A percentile compares a stretch with the other conserved stretches of the same genome.
phyloP scores from a whole-genome alignment of 768 basidiomycete species.

The Kwoniella heveanensis region DNA sequence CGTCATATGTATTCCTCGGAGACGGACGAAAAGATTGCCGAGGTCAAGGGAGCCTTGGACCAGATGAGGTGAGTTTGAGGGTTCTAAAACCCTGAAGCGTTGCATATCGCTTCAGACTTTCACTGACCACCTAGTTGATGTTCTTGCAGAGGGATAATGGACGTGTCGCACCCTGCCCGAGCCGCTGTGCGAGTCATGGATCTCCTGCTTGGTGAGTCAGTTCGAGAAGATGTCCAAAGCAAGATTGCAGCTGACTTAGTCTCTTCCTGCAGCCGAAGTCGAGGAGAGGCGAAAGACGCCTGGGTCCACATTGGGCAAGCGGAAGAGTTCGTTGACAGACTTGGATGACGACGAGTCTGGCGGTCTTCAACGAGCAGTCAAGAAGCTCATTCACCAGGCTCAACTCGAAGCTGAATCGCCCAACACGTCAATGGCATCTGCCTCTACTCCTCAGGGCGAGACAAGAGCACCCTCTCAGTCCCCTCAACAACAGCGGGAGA shows the following conservation, averaged over 20 bases:
- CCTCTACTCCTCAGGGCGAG: constrained; percentile 5
- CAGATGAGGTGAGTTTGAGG: constrained; percentile 46
- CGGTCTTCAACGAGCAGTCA: constrained; percentile 54
- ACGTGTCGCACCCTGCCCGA: constrained; percentile 53
- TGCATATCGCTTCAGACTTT: too few species aligned
- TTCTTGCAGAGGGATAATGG: constrained; percentile 45
- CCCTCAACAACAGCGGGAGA: constrained; percentile 13
- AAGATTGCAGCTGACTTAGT: constrained; percentile 14
- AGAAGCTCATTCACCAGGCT: constrained; percentile 53
- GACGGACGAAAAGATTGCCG: constrained; percentile 45
- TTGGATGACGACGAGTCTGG: constrained; percentile 33
- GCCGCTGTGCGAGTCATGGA: constrained; percentile 55
- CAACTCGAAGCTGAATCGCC: constrained; percentile 46
- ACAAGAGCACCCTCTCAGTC: constrained; percentile 17
- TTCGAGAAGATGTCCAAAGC: too few species aligned
- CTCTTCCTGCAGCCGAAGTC: constrained; percentile 46
- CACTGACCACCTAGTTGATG: too few species aligned
- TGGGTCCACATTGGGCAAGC: constrained; percentile 42
- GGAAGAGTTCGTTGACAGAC: constrained; percentile 32
- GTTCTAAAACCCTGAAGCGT: too few species aligned
- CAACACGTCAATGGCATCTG: constrained; percentile 9
- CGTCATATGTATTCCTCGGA: constrained; percentile 46
- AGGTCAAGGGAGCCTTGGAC: constrained; percentile 51
- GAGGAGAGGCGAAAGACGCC: constrained; percentile 46
- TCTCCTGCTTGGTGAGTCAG: constrained; percentile 49